Evolutionary conservation across 2,329 filamentous ascomycete species (phyloP), one percentile per base, ranked within the genome.

Genomic region (Arthrobotrys megalospora): DNA sequence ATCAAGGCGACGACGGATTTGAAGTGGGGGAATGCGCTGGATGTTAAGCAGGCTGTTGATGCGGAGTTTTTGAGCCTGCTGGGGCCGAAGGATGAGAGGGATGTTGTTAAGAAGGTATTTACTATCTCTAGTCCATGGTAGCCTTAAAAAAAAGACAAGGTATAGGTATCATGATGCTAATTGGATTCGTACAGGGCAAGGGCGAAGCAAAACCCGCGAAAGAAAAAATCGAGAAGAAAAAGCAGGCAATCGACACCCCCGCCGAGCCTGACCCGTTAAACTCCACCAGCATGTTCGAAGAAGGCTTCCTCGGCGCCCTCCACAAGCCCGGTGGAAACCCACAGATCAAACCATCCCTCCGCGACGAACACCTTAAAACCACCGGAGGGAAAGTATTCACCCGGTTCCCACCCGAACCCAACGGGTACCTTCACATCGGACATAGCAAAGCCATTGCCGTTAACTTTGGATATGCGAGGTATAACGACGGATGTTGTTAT

Each of bases 361-460:
- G 80, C 72, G 79, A 81, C 19, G 75, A 79, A 1, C 81, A 82
- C 48, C 60, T 82, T 6, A 79, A 77, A 52, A 77, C 80, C n/a
- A 82, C 81, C 3, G 79, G 80, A 11, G 80, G 81, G 80, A 85
- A 86, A 12, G 90, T 91, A 19, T 85, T 91, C 60, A 94, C 92
- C 3, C 90, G 92, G 81, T 94, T 95, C 83, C 92, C 92, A 1
- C 92, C 92, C 19, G 92, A 95, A 85, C 96, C 96, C 58, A 98
- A 98, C 84, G 96, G 95, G 68, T 97, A 92, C 84, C 88, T 97
- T 8, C 94, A 97, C 83, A 92, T 98, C 81, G 95, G 95, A 19
- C 96, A 98, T 83, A 92, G 92, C 80, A 98, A 98, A 86, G 95
- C 96, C 21, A 97, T 98, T 84, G 92, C 93, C 0, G 90, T 98